A percentile compares a stretch with the other conserved stretches of the same genome.
These are phyloP conservation scores for Rhizophagus prolifer DNA, from an alignment of 192 early-diverging fungal genomes.

Conservation along the genomic window DNA sequence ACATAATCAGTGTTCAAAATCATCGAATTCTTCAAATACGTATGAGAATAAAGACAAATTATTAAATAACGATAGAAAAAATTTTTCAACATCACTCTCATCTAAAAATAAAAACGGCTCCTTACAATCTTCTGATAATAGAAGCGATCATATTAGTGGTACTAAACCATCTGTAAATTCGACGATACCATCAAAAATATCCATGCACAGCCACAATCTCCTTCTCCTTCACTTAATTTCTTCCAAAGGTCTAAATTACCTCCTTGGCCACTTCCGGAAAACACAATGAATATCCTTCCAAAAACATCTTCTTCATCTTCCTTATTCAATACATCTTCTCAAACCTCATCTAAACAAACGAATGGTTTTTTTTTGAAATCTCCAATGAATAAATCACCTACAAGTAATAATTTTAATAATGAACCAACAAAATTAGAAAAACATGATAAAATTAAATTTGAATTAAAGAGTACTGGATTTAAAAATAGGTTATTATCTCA, in stretches of 20 bases:
- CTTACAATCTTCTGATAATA: not conserved
- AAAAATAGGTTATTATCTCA: not conserved
- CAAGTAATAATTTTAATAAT: not conserved
- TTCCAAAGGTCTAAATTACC: not conserved
- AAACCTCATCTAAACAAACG: too few relatives aligned
- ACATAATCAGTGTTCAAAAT: not conserved
- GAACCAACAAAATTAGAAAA: not conserved
- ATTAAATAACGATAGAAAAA: not conserved
- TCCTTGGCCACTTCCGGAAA: not conserved
- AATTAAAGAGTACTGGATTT: not conserved
- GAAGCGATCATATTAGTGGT: not conserved
- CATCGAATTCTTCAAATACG: not conserved
- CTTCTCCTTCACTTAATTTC: not conserved
- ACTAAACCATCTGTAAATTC: not conserved
- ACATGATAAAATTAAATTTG: not conserved
- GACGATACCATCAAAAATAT: not conserved
- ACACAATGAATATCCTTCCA: not conserved
- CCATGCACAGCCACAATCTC: not conserved
- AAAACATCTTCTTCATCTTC: not conserved
- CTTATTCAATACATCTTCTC: not conserved
- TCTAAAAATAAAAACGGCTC: not conserved
- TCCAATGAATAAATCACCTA: not conserved
- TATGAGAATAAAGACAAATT: not conserved
- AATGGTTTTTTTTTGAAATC: not conserved
- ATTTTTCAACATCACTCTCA: not conserved